Percentiles rank a stretch among this genome's conserved stretches.
phyloP scores from a whole-genome alignment of 768 basidiomycete species.

The Goffeauzyma gilvescens region DNA sequence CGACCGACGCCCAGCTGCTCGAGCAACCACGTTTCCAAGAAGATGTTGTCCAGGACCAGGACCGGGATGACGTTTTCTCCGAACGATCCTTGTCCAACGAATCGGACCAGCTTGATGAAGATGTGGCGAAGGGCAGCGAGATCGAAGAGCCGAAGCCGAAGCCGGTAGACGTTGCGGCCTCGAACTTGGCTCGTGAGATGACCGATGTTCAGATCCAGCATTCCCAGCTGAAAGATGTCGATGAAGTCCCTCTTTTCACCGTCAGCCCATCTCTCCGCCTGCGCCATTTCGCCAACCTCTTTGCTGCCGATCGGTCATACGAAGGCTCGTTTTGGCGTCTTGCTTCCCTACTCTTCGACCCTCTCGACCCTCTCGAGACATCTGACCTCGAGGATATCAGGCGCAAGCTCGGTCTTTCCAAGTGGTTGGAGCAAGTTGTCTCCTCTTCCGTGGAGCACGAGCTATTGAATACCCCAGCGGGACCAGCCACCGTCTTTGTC shows the following conservation, averaged over 20 bases:
- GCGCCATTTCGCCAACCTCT: slow-evolving; percentile 52
- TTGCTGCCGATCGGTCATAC: slow-evolving; percentile 50
- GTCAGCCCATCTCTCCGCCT: too few species aligned
- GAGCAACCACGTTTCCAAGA: background rate
- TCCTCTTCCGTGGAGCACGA: slow-evolving; percentile 53
- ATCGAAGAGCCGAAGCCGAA: too few species aligned
- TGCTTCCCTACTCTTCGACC: slow-evolving; percentile 73
- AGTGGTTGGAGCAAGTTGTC: slow-evolving; percentile 65
- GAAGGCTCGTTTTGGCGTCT: slow-evolving; percentile 75
- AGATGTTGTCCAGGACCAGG: background rate
- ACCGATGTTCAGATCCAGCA: slow-evolving; percentile 5
- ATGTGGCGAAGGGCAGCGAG: too few species aligned
- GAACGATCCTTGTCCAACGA: too few species aligned
- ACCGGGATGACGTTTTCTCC: background rate
- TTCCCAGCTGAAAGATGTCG: background rate
- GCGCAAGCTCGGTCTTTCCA: slow-evolving; percentile 58
- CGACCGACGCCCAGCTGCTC: too few species aligned
- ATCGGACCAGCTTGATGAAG: too few species aligned
- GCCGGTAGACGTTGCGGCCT: too few species aligned
- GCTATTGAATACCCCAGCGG: slow-evolving; percentile 31
- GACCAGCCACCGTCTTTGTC: slow-evolving; percentile 43
- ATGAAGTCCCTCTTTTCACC: slow-evolving; percentile 1
- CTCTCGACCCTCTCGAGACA: slow-evolving; percentile 43
- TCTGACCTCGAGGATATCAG: slow-evolving; percentile 40
- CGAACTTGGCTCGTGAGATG: too few species aligned